Evolutionary conservation across 164 flowering plant genomes (phyloP).

Genomic region (Pachysandra terminalis): DNA sequence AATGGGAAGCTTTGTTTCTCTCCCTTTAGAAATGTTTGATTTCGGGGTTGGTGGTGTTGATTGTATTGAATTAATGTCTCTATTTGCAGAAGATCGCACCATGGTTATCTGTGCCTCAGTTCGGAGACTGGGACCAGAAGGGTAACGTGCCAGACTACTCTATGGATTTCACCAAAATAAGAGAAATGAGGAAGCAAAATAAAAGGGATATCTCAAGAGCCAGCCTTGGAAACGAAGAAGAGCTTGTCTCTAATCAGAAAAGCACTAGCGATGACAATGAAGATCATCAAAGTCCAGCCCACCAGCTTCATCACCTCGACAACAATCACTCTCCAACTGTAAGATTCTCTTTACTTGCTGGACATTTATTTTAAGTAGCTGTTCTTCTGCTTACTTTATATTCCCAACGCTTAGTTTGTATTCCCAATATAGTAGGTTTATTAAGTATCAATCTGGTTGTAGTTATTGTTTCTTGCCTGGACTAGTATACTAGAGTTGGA

Average conservation of each 20-base stretch:
- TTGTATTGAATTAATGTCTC: background rate
- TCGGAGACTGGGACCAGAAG: constrained; percentile 84
- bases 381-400: too few species aligned
- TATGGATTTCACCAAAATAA: constrained; percentile 65
- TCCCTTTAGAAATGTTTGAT: background rate
- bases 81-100: constrained; percentile 42
- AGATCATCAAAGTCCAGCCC: background rate
- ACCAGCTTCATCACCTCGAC: constrained; percentile 20
- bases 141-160: constrained; percentile 67
- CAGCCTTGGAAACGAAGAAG: constrained; percentile 77
- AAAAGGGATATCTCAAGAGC: constrained; percentile 68
- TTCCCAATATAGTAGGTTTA: too few species aligned
- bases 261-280: background rate
- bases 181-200: constrained; percentile 76
- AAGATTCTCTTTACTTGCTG: constrained; percentile 16
- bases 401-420: too few species aligned
- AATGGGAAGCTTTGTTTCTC: background rate
- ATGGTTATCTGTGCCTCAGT: constrained; percentile 76
- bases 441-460: too few species aligned
- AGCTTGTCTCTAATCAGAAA: constrained; percentile 33
- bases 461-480: too few species aligned
- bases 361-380: too few species aligned
- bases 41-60: background rate
- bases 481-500: too few species aligned
- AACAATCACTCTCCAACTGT: constrained; percentile 51